phyloP scores from a whole-genome alignment of 257 asterid genomes.

The Ligustrum vulgare region DNA sequence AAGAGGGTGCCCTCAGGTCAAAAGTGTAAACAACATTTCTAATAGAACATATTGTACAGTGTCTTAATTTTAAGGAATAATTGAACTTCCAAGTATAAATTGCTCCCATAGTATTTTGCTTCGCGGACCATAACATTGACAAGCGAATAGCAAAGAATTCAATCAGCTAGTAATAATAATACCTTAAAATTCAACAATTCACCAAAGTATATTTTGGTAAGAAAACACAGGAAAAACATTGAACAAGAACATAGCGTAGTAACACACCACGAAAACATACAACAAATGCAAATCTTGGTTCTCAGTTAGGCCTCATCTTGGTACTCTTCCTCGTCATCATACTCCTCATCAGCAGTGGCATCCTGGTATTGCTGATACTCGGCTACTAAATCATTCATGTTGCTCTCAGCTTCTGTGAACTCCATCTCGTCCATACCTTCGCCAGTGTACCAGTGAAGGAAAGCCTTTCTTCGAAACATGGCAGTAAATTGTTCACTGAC shows the following conservation, averaged over 20 bases:
- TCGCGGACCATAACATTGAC: no score
- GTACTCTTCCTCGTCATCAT: constrained; percentile 13
- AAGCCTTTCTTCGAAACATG: constrained; percentile 25
- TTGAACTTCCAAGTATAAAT: no score
- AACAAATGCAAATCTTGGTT: not conserved
- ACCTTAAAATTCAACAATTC: not conserved
- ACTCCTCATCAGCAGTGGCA: constrained; percentile 30
- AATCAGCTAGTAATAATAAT: not conserved
- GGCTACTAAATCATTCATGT: constrained; percentile 27
- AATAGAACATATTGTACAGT: no score
- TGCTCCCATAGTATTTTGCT: no score
- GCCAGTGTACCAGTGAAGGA: not conserved
- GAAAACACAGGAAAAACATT: not conserved
- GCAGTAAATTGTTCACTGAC: constrained; percentile 32
- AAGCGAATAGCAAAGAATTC: not conserved
- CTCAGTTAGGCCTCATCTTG: not conserved
- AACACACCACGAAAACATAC: not conserved
- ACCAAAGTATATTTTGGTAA: not conserved
- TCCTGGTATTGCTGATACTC: constrained; percentile 34
- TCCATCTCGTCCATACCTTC: not conserved
- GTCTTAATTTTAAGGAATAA: no score
- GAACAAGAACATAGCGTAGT: not conserved
- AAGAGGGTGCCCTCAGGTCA: no score
- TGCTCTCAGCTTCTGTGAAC: not conserved
- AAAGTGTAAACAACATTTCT: no score